Evolutionary conservation across 2,329 filamentous ascomycete species (phyloP).

Genomic region (Waltergamsia citrina): DNA sequence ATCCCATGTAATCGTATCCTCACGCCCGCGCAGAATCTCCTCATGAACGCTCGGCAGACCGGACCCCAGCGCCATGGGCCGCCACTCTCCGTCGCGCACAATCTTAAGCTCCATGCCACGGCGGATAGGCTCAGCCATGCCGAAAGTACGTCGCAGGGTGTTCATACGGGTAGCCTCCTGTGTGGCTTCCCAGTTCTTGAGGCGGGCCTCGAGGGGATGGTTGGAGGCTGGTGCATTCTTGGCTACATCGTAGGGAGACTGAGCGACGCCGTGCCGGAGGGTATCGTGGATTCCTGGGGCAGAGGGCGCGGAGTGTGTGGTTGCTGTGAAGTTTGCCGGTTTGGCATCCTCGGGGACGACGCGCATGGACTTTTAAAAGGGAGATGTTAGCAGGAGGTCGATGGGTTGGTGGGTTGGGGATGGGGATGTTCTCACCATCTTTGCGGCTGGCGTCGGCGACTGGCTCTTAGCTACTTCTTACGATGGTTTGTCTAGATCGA

Average conservation of each 20-base stretch:
- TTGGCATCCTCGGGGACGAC: slow-evolving; percentile 69
- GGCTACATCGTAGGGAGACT: slow-evolving; percentile 40
- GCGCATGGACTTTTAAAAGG: slow-evolving; percentile 63
- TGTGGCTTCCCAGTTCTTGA: slow-evolving; percentile 81
- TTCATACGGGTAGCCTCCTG: slow-evolving; percentile 86
- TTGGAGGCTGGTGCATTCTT: slow-evolving; percentile 41
- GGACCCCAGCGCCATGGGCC: slow-evolving; percentile 51
- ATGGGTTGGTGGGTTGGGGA: slow-evolving; percentile 3
- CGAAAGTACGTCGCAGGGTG: slow-evolving; percentile 75
- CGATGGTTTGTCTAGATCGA: too few species aligned
- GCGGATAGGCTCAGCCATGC: slow-evolving; percentile 84
- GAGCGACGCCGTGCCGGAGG: slow-evolving; percentile 73
- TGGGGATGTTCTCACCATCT: slow-evolving; percentile 34
- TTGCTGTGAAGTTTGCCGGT: slow-evolving; percentile 52
- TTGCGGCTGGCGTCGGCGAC: slow-evolving; percentile 22
- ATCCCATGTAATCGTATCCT: slow-evolving; percentile 79
- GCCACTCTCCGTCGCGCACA: slow-evolving; percentile 69
- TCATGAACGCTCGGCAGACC: slow-evolving; percentile 64
- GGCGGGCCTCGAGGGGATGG: slow-evolving; percentile 87
- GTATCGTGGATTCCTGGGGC: slow-evolving; percentile 91
- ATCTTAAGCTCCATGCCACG: slow-evolving; percentile 95
- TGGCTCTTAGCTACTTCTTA: too few species aligned
- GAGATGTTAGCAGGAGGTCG: slow-evolving; percentile 9
- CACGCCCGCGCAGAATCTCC: slow-evolving; percentile 76
- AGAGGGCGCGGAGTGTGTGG: slow-evolving; percentile 68